Evolutionary conservation across 1,139 yeast species (phyloP), one percentile per base, ranked within the genome.

Genomic region (Kluyveromyces marxianus): DNA sequence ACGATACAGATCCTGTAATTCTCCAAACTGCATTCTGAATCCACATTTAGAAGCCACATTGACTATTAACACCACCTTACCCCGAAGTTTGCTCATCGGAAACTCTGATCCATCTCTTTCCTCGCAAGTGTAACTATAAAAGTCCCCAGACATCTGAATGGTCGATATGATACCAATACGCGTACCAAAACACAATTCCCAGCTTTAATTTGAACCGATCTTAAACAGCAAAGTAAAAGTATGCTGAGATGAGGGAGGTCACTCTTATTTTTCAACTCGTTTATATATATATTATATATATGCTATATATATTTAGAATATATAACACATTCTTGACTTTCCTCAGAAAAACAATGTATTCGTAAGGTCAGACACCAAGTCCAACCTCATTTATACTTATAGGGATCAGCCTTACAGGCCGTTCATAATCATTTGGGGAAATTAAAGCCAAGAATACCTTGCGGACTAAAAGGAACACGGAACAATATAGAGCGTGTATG

Each of bases 11-110:
- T 71, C 78, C 68, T 90, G 95, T 48, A 90, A 74, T 48, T 81
- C 94, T 60, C 70, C 66, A 67, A 87, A 88, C 58, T 92, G 96
- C 48, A 63, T 60, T 2, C 66, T 59, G 29, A 58, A 59, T 4
- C 57, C 60, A 48, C 69, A 88, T 59, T 86, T 83, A 45, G 96
- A 89, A 27, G 95, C 96, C 14, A 79, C 81, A 63, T 89, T 89
- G 49, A 88, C 95, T 50, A 89, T 74, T 37, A 89, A 68, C 4
- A 89, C 96, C 28, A 83, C 92, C 67, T 88, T 86, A 37, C 95
- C 96, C 63, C 81, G 74, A 50, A 88, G 72, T 52, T 77, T 71
- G 40, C 68, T 57, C 59, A 89, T 81, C 37, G 81, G 76, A 62
- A 69, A 82, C 24, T 75, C 74, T 54, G 77, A 65, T 30, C 82